phyloP scores from a whole-genome alignment of 1,284 basidiomycete species.

The Rhodotorula sp. region DNA sequence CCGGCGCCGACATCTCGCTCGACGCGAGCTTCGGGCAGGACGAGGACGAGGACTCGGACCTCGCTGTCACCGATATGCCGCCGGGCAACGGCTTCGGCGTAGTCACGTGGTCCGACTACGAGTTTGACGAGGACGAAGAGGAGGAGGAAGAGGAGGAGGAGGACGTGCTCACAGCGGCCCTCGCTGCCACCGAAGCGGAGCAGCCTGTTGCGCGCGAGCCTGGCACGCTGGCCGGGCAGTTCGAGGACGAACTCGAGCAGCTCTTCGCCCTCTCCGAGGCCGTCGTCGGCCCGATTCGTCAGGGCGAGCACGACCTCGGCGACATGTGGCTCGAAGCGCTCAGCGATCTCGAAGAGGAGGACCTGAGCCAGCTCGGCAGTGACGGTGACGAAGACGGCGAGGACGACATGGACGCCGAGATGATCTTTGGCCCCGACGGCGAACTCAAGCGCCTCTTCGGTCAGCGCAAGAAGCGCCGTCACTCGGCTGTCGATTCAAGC shows the following conservation, averaged over 20 bases:
- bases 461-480: slow-evolving; percentile 4
- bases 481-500: slow-evolving; percentile 26
- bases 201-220: neutral
- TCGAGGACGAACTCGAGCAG: slow-evolving; percentile 38
- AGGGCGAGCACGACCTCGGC: slow-evolving; percentile 28
- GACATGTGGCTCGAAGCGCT: slow-evolving; percentile 38
- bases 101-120: slow-evolving; percentile 40
- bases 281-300: slow-evolving; percentile 32
- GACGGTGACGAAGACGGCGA: slow-evolving; percentile 18
- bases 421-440: slow-evolving; percentile 31
- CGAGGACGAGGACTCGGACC: slow-evolving; percentile 31
- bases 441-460: slow-evolving; percentile 26
- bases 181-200: neutral
- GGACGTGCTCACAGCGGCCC: slow-evolving; percentile 26
- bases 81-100: slow-evolving; percentile 35
- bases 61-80: slow-evolving; percentile 35
- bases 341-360: slow-evolving; percentile 15
- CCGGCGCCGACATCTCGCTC: slow-evolving; percentile 10
- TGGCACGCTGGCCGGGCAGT: slow-evolving; percentile 12
- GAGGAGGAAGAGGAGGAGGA: slow-evolving; percentile 33
- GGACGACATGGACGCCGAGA: slow-evolving; percentile 34
- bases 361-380: slow-evolving; percentile 9
- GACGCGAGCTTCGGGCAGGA: neutral
- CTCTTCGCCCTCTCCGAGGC: slow-evolving; percentile 39
- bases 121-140: slow-evolving; percentile 30